Evolutionary conservation across 768 basidiomycete genomes (phyloP), one percentile per base, ranked within the genome.

Genomic region (Suillus bovinus): DNA sequence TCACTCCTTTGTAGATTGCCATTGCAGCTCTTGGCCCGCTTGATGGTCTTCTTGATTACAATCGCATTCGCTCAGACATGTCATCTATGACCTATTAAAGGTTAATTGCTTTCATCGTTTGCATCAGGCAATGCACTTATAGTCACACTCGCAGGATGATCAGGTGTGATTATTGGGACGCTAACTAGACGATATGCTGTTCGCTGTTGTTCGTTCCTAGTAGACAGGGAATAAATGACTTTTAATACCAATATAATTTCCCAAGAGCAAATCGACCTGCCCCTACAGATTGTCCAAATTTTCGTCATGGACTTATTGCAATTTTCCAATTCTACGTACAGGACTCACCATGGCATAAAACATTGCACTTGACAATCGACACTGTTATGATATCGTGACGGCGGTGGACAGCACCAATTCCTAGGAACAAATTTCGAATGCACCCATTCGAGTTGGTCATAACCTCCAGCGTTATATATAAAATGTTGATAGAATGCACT

Each of bases 41-140:
- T 62, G 97, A 99, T 68, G 95, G 96, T 72, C 84, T 99, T 46
- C 81, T 96, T 52, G 96, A 98, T 77, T 99, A 99, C 81, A 93
- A 90, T 80, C 93, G 96, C 70, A 83, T 92, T 71, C 89, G 91
- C 62, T 76, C 85, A 33, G 91, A 92, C 68, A 92, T 87, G 87
- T 91, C 91, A 34, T 91, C 91, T 34, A 79, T 93, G 82, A 67
- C 85, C 65, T 89, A 88, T 75, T 93, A 85, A 72, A 52, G 55
- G 66, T 63, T 31, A 31, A 54, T 46, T 39, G 39, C 9, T 7
- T 44, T 22, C n/a, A 29, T 60, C 24, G 29, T 41, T 59, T 11
- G 36, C 22, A 36, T 42, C 13, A 34, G 29, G 22, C 11, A 24
- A 47, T 49, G 56, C 38, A 54, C 20, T 27, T 33, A 55, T 10